Evolutionary conservation across 768 basidiomycete genomes (phyloP), one percentile per base, ranked within the genome.

Genomic region (Kwoniella botswanensis): DNA sequence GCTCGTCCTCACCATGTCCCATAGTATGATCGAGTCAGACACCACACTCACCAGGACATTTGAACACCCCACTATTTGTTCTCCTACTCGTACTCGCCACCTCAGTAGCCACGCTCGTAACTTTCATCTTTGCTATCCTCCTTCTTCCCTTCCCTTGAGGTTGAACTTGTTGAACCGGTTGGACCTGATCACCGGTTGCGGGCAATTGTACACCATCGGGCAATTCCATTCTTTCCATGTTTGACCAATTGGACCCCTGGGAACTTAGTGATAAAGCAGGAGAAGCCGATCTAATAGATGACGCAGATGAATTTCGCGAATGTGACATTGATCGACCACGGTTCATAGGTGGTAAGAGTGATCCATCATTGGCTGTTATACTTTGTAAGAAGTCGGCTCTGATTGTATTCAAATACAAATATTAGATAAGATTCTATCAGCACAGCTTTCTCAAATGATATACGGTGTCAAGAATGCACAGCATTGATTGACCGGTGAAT

Each of bases 41-140:
- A 22, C 24, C 26, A 11, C 7, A 75, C 79, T 67, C 68, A 81
- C 79, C 70, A 4, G 91, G 91, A 85, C 92, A 93, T 43, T 88
- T 84, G 80, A 95, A 96, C 72, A 88, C 90, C 55, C 94, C 94
- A 63, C 93, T 92, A 80, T 92, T 92, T 79, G 93, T 96, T 75
- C 94, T 86, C 67, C 94, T 86, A 74, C 89, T 90, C 79, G 92
- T 89, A 74, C 91, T 92, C 3, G 94, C 94, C 81, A 92, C 90
- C 61, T 90, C 90, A 59, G 94, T 97, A 70, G 93, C 90, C 52
- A 90, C 89, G 44, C 94, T 96, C 56, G 94, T 97, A 15, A 97
- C 94, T 71, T 93, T 93, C 81, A 88, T 90, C 82, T 92, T 92
- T 41, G 88, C 87, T 26, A 88, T 86, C 12, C 70, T 76, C 5